phyloP scores from a whole-genome alignment of 2,329 filamentous ascomycete genomes.

The Coleophoma eucalyptorum region DNA sequence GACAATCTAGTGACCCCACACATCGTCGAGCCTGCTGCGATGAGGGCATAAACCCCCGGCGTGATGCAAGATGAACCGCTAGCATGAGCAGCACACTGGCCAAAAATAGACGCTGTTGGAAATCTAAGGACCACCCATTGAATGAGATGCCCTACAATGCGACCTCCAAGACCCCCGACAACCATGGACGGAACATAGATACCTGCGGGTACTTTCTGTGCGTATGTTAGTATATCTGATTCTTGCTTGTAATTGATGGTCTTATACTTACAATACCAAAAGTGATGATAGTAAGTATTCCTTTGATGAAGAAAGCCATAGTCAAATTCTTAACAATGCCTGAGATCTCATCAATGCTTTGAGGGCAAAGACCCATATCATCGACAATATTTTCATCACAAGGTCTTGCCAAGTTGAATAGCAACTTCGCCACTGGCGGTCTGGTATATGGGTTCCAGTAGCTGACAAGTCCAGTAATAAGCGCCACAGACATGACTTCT shows the following conservation, averaged over 20 bases:
- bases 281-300: constrained; percentile 80
- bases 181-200: constrained; percentile 99
- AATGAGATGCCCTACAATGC: constrained; percentile 79
- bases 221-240: background rate
- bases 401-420: constrained; percentile 87
- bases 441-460: constrained; percentile 95
- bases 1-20: constrained; percentile 93
- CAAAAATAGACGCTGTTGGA: constrained; percentile 70
- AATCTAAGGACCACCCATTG: constrained; percentile 77
- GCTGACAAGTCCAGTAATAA: constrained; percentile 78
- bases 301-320: constrained; percentile 84
- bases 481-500: constrained; percentile 83
- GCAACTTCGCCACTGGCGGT: constrained; percentile 81
- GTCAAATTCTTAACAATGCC: constrained; percentile 68
- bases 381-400: constrained; percentile 68
- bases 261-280: constrained; percentile 70
- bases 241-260: background rate
- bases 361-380: constrained; percentile 74
- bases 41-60: constrained; percentile 93
- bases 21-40: constrained; percentile 95
- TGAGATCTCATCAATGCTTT: constrained; percentile 70
- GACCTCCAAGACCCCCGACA: constrained; percentile 86
- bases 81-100: constrained; percentile 62
- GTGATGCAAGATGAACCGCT: constrained; percentile 82
- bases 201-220: constrained; percentile 82